Percentiles rank a stretch among this genome's conserved stretches.
These are phyloP conservation scores for Trichoderma citrinoviride DNA, from an alignment of 2,329 filamentous ascomycete species.

Conservation along the genomic window DNA sequence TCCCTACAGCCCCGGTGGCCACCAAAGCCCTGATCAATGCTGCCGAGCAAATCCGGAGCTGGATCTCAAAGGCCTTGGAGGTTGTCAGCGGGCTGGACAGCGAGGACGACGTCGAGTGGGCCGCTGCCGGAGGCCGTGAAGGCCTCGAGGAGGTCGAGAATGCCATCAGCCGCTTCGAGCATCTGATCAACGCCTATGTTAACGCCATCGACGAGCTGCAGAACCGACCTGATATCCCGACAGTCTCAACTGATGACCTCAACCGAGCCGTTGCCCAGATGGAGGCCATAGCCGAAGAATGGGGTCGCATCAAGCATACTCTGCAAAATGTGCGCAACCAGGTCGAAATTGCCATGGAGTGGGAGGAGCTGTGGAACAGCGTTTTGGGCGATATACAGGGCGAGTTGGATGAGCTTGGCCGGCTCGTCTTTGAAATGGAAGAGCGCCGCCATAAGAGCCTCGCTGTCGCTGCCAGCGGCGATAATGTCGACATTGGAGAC, in stretches of 20 bases:
- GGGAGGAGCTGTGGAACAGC: slow-evolving; percentile 94
- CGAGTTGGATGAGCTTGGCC: slow-evolving; percentile 75
- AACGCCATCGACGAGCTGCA: slow-evolving; percentile 92
- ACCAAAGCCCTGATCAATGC: slow-evolving; percentile 80
- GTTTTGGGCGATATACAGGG: slow-evolving; percentile 90
- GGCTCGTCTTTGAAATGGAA: slow-evolving; percentile 95
- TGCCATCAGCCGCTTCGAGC: slow-evolving; percentile 80
- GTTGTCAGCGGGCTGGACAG: slow-evolving; percentile 87
- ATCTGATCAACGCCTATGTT: slow-evolving; percentile 88
- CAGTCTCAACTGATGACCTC: slow-evolving; percentile 69
- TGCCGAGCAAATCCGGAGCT: slow-evolving; percentile 87
- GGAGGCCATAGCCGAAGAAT: slow-evolving; percentile 80
- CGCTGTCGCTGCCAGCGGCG: slow-evolving; percentile 58
- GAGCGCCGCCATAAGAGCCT: slow-evolving; percentile 84
- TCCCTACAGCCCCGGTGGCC: slow-evolving; percentile 81
- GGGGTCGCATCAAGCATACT: slow-evolving; percentile 75
- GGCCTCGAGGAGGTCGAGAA: slow-evolving; percentile 70
- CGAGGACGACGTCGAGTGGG: slow-evolving; percentile 98
- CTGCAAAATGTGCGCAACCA: slow-evolving; percentile 80
- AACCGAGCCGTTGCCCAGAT: slow-evolving; percentile 78
- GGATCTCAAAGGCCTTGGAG: slow-evolving; percentile 89
- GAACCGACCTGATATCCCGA: slow-evolving; percentile 68
- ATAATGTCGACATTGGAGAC: slow-evolving; percentile 77
- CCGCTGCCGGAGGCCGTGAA: slow-evolving; percentile 79
- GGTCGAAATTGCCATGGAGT: slow-evolving; percentile 97